These are phyloP conservation scores for Septoria linicola DNA, from an alignment of 2,329 filamentous ascomycete genomes.

Conservation along the genomic window DNA sequence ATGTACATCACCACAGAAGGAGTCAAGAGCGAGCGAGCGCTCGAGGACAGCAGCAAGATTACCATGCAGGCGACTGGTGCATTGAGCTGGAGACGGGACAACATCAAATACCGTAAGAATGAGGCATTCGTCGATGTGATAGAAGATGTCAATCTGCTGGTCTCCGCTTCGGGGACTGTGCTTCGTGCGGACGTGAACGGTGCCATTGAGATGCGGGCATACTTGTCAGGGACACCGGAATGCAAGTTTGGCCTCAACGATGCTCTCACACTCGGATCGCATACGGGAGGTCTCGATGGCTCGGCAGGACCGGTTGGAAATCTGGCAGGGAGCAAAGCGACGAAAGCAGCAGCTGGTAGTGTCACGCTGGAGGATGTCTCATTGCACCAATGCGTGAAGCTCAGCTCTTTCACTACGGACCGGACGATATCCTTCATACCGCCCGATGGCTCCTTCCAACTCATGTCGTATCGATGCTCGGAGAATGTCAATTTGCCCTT, in stretches of 20 bases:
- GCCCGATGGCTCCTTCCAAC: constrained; percentile 94
- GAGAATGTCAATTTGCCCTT: constrained; percentile 99
- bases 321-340: constrained; percentile 78
- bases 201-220: constrained; percentile 98
- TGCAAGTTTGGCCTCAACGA: constrained; percentile 99
- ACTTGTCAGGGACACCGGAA: constrained; percentile 92
- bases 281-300: constrained; percentile 29
- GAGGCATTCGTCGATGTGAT: constrained; percentile 99
- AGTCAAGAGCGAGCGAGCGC: constrained; percentile 82
- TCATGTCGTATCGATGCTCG: constrained; percentile 97
- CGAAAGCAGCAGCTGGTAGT: constrained; percentile 89
- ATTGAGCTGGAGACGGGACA: constrained; percentile 91
- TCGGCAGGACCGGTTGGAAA: constrained; percentile 73
- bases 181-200: constrained; percentile 94
- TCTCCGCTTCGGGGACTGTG: constrained; percentile 96
- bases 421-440: constrained; percentile 96
- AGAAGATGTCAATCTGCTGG: constrained; percentile 96
- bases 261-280: constrained; percentile 78
- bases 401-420: constrained; percentile 94
- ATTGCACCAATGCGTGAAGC: constrained; percentile 97
- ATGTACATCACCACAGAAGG: constrained; percentile 99
- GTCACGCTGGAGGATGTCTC: constrained; percentile 97
- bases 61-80: constrained; percentile 99
- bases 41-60: constrained; percentile 92
- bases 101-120: constrained; percentile 99